Conservation (phyloP, 2,329 filamentous ascomycete genomes). For the Diplocarpon rosae region DNA sequence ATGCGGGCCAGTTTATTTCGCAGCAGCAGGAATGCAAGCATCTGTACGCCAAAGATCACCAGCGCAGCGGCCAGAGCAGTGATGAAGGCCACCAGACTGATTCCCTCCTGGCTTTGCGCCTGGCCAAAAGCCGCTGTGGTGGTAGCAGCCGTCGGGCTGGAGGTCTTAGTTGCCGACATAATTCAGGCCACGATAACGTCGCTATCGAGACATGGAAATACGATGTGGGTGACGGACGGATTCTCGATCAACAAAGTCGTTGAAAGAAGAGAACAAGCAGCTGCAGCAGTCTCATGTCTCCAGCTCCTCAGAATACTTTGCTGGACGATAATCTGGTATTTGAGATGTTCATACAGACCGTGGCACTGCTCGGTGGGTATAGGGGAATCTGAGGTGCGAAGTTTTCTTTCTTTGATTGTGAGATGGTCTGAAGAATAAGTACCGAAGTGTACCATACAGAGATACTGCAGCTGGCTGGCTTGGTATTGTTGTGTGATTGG, state of each 20-base stretch:
- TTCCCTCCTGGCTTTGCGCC: constrained; percentile 21
- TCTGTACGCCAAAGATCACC: constrained; percentile 33
- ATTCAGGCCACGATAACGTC: not conserved
- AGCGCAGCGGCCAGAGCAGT: constrained; percentile 25
- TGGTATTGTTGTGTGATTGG: too few relatives aligned
- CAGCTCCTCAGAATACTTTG: too few relatives aligned
- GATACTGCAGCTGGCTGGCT: too few relatives aligned
- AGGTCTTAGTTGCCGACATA: constrained; percentile 5
- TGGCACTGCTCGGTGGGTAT: too few relatives aligned
- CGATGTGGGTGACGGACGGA: not conserved
- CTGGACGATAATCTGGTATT: too few relatives aligned
- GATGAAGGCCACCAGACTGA: constrained; percentile 25
- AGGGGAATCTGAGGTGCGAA: too few relatives aligned
- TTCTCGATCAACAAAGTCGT: not conserved
- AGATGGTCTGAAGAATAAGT: too few relatives aligned
- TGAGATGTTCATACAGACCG: too few relatives aligned
- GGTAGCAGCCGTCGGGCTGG: constrained; percentile 1
- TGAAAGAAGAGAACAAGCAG: not conserved
- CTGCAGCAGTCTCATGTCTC: too few relatives aligned
- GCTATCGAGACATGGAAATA: constrained; percentile 3
- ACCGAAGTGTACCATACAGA: too few relatives aligned
- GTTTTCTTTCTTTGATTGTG: too few relatives aligned
- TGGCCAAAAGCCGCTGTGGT: constrained; percentile 6
- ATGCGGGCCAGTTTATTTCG: constrained; percentile 72
- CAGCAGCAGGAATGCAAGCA: constrained; percentile 63